These are phyloP conservation scores for Acer saccharum DNA, from an alignment of 345 rosid species.

Conservation along the genomic window DNA sequence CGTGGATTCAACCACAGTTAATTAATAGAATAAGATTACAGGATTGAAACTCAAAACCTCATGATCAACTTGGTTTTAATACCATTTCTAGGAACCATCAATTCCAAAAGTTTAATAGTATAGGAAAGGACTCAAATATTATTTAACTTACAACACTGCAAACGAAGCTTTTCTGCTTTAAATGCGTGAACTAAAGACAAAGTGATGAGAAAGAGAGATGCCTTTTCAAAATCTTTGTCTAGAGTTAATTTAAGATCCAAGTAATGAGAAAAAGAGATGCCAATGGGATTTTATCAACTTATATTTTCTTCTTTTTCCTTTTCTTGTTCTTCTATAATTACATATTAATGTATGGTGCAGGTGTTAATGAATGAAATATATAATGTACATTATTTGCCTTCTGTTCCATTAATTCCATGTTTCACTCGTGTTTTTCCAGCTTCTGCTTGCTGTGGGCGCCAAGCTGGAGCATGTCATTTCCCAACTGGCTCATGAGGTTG, in stretches of 20 bases:
- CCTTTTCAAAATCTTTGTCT: too few relatives aligned
- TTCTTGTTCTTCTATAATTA: not conserved
- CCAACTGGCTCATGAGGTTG: conserved; percentile 78
- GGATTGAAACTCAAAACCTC: not conserved
- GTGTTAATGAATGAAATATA: not conserved
- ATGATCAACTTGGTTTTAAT: not conserved
- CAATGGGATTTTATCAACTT: not conserved
- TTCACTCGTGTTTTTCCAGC: conserved; percentile 34
- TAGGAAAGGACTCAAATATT: not conserved
- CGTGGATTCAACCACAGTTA: not conserved
- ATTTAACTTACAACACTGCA: not conserved
- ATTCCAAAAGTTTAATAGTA: not conserved
- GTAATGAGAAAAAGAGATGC: too few relatives aligned
- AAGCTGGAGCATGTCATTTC: conserved; percentile 80
- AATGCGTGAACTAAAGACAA: not conserved
- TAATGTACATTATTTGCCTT: not conserved
- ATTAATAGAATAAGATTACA: not conserved
- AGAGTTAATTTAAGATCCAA: too few relatives aligned
- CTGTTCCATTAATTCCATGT: not conserved
- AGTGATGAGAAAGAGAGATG: too few relatives aligned
- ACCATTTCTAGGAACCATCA: not conserved
- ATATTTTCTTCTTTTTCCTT: too few relatives aligned
- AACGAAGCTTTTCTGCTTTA: not conserved
- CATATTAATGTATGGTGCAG: not conserved
- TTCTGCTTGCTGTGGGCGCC: conserved; percentile 81